Conservation (phyloP, 2,329 filamentous ascomycete genomes). For the Endocalyx cinctus region DNA sequence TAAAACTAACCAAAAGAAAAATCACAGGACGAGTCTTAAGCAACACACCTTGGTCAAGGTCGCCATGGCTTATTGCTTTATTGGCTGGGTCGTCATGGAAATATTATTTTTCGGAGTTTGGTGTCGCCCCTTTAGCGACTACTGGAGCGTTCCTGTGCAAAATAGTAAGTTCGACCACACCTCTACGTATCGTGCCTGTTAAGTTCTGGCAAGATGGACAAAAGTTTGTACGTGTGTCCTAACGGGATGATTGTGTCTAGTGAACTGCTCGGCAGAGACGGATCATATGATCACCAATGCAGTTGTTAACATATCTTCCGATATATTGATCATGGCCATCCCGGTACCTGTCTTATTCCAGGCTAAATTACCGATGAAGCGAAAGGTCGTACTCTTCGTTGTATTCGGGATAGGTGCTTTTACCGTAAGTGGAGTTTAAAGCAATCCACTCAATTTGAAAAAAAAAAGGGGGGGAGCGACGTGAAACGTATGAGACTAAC, state of each 20-base stretch:
- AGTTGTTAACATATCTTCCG: slow-evolving; percentile 56
- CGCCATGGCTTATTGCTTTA: slow-evolving; percentile 40
- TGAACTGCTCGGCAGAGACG: slow-evolving; percentile 53
- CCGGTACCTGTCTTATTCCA: slow-evolving; percentile 50
- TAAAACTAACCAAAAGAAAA: too few species aligned
- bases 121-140: slow-evolving; percentile 51
- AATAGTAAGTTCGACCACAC: slow-evolving; percentile 33
- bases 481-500: too few species aligned
- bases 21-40: slow-evolving; percentile 37
- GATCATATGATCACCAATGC: slow-evolving; percentile 58
- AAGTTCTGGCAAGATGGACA: too few species aligned
- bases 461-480: too few species aligned
- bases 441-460: too few species aligned
- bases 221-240: too few species aligned
- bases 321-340: slow-evolving; percentile 54
- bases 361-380: slow-evolving; percentile 43
- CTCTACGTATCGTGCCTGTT: slow-evolving; percentile 1
- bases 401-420: slow-evolving; percentile 44
- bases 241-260: too few species aligned
- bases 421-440: slow-evolving; percentile 32
- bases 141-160: slow-evolving; percentile 52
- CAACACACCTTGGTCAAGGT: slow-evolving; percentile 45
- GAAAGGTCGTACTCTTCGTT: slow-evolving; percentile 47
- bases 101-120: slow-evolving; percentile 46
- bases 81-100: slow-evolving; percentile 48